phyloP scores from a whole-genome alignment of 208 protist genomes.

The Leishmania aethiopica region DNA sequence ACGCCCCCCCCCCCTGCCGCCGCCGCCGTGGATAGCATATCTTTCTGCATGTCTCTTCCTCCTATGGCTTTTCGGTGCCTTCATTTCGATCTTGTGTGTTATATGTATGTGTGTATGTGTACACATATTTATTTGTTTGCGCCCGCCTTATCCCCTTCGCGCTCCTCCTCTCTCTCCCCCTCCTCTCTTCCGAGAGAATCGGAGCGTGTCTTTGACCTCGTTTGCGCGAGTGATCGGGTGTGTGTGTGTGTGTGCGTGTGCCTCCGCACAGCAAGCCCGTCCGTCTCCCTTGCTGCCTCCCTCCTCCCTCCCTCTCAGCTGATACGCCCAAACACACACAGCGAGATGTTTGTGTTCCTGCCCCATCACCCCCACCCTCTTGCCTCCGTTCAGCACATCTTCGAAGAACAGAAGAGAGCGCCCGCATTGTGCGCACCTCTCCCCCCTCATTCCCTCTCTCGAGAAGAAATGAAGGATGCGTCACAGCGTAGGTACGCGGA shows the following conservation, averaged over 20 bases:
- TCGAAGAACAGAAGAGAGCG: background rate
- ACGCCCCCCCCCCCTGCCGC: background rate
- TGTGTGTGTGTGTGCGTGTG: slow-evolving; percentile 5
- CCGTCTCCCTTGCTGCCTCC: background rate
- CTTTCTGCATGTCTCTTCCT: background rate
- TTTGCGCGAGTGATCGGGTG: background rate
- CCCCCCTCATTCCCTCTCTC: background rate
- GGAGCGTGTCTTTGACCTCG: background rate
- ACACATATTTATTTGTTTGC: background rate
- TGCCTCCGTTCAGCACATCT: background rate
- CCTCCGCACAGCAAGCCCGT: background rate
- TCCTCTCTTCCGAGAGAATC: background rate
- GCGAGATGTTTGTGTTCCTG: background rate
- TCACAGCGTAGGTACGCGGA: slow-evolving; percentile 1
- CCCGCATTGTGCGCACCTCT: background rate
- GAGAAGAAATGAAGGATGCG: background rate
- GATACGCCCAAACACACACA: slow-evolving; percentile 10
- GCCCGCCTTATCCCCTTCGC: background rate
- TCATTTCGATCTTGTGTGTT: background rate
- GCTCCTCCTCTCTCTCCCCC: background rate
- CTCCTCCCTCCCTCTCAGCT: background rate
- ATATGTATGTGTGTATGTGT: background rate
- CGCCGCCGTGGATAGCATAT: background rate
- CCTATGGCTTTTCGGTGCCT: background rate
- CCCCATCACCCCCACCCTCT: background rate